These are phyloP conservation scores for Borovskyia barvae DNA, from an alignment of 208 protist species.

Conservation along the genomic window DNA sequence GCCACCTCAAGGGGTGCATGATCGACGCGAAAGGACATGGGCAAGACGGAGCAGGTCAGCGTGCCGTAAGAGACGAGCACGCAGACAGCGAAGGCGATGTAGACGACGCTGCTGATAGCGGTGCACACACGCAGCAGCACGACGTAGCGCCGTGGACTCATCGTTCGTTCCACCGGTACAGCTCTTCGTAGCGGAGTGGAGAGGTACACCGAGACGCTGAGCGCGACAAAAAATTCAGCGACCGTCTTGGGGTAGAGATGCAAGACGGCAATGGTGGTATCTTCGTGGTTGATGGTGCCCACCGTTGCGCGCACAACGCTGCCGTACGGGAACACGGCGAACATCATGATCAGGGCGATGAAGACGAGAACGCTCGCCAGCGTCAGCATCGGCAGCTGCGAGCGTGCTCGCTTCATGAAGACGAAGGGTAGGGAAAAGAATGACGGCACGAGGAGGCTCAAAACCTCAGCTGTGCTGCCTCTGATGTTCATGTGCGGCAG, in stretches of 20 bases:
- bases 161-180: conserved; percentile 43
- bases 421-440: conserved; percentile 34
- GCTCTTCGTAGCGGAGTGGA: conserved; percentile 20
- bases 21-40: conserved; percentile 27
- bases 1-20: conserved; percentile 25
- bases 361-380: conserved; percentile 36
- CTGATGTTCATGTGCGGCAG: conserved; percentile 28
- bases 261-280: conserved; percentile 4
- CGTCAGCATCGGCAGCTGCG: conserved; percentile 25
- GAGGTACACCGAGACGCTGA: conserved; percentile 33
- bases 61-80: conserved; percentile 29
- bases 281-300: background rate
- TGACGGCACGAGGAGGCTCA: conserved; percentile 40
- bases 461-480: conserved; percentile 13
- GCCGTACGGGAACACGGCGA: conserved; percentile 28
- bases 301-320: background rate
- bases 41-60: conserved; percentile 38
- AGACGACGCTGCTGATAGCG: conserved; percentile 13
- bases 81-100: conserved; percentile 40
- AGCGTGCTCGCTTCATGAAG: conserved; percentile 47
- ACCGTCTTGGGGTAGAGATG: conserved; percentile 19
- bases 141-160: conserved; percentile 30
- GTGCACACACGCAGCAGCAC: conserved; percentile 17
- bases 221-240: conserved; percentile 30
- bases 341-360: conserved; percentile 24